Evolutionary conservation across 306 rosid species (phyloP).

Genomic region (Corylus americana): DNA sequence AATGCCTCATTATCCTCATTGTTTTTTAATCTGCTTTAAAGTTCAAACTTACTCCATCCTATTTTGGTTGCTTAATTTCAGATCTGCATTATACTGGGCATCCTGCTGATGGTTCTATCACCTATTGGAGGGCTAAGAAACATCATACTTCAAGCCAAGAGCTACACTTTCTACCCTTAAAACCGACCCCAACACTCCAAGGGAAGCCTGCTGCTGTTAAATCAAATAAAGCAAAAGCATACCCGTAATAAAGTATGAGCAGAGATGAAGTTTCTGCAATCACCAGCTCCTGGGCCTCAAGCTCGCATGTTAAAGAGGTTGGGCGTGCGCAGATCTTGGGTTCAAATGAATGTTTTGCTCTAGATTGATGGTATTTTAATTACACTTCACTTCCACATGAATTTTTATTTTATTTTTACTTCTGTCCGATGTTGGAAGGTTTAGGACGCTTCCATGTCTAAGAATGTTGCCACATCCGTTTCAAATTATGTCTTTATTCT

Average conservation of each 20-base stretch:
- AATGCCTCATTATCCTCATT: background rate
- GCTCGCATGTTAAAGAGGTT: background rate
- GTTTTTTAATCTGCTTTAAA: background rate
- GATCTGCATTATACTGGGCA: constrained; percentile 67
- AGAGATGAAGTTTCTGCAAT: background rate
- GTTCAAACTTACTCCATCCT: background rate
- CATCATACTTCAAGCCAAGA: constrained; percentile 59
- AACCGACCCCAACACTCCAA: background rate
- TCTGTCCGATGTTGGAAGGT: too few relatives aligned
- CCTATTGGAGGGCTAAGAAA: constrained; percentile 69
- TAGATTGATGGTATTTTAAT: too few relatives aligned
- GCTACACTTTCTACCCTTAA: constrained; percentile 47
- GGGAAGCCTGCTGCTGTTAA: background rate
- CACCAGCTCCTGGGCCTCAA: background rate
- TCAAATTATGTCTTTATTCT: too few relatives aligned
- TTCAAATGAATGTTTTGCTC: background rate
- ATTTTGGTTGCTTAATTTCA: constrained; percentile 27
- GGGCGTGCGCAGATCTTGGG: background rate
- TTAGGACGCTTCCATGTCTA: too few relatives aligned
- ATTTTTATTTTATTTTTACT: too few relatives aligned
- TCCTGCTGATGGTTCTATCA: constrained; percentile 54
- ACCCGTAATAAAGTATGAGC: background rate
- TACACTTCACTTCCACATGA: too few relatives aligned
- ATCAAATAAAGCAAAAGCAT: background rate
- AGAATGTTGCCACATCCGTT: too few relatives aligned